phyloP scores from a whole-genome alignment of 2,329 filamentous ascomycete species.

The Monascus ruber region DNA sequence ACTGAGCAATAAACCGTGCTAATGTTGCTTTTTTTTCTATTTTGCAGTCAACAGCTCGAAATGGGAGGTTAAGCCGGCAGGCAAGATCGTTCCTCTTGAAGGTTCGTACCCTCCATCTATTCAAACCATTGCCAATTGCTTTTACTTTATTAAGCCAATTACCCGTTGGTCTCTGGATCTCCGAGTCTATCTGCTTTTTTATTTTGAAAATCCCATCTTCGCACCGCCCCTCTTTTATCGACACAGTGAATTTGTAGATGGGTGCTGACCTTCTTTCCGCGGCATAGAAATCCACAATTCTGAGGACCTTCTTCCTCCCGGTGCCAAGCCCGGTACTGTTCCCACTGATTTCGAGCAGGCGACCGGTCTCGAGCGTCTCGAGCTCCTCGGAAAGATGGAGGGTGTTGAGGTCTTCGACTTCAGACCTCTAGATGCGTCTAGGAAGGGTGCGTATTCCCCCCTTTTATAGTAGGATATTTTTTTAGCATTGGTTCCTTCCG shows the following conservation, averaged over 20 bases:
- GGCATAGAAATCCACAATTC: constrained; percentile 65
- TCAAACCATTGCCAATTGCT: constrained; percentile 6
- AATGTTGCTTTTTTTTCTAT: constrained; percentile 8
- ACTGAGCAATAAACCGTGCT: constrained; percentile 8
- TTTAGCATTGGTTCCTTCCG: not conserved
- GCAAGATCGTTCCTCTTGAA: constrained; percentile 35
- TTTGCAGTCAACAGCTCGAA: constrained; percentile 26
- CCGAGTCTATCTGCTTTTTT: constrained; percentile 1
- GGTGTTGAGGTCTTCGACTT: constrained; percentile 97
- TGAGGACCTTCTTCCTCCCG: constrained; percentile 75
- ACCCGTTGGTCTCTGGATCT: not conserved
- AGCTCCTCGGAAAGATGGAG: constrained; percentile 99
- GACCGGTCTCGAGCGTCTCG: constrained; percentile 94
- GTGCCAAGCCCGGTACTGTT: constrained; percentile 69
- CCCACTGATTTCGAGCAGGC: constrained; percentile 92
- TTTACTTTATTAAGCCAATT: constrained; percentile 1
- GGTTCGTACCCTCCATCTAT: constrained; percentile 22
- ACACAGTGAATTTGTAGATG: constrained; percentile 12
- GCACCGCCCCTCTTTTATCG: constrained; percentile 6
- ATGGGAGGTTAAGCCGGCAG: constrained; percentile 29
- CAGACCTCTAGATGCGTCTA: constrained; percentile 84
- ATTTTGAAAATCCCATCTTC: constrained; percentile 2
- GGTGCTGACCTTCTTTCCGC: constrained; percentile 6
- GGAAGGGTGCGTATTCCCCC: constrained; percentile 52
- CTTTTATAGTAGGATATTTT: not conserved